phyloP scores from a whole-genome alignment of 176 grass and related monocot species.

The Rhipidocladum racemiflorum region DNA sequence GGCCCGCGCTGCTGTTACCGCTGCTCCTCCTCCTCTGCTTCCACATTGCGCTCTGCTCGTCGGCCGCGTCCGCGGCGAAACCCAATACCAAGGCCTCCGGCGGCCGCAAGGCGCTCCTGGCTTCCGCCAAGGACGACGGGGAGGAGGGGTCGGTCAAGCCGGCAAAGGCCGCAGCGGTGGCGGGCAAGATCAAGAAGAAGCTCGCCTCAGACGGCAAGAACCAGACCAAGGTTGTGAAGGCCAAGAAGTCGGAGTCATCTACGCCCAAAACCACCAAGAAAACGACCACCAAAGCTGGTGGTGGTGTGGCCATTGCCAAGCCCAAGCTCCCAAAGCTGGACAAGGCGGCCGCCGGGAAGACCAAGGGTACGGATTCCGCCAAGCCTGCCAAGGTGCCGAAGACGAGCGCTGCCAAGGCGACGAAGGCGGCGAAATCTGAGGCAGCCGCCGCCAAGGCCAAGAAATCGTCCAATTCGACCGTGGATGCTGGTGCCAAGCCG shows the following conservation, averaged over 20 bases:
- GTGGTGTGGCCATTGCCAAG: slow-evolving; percentile 28
- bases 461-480: slow-evolving; percentile 41
- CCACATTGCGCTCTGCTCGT: slow-evolving; percentile 53
- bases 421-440: slow-evolving; percentile 55
- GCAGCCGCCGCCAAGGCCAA: slow-evolving; percentile 45
- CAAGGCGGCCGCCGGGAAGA: slow-evolving; percentile 27
- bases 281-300: not conserved
- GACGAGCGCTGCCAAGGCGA: slow-evolving; percentile 25
- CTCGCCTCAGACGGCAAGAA: slow-evolving; percentile 50
- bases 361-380: slow-evolving; percentile 31
- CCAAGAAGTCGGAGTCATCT: slow-evolving; percentile 59
- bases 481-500: slow-evolving; percentile 1
- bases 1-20: slow-evolving; percentile 10
- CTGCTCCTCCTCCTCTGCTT: slow-evolving; percentile 56
- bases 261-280: slow-evolving; percentile 25
- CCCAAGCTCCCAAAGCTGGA: slow-evolving; percentile 55
- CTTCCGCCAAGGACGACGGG: not conserved
- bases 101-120: slow-evolving; percentile 41
- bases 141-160: slow-evolving; percentile 16
- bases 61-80: slow-evolving; percentile 21
- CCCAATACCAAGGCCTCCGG: slow-evolving; percentile 38
- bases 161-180: slow-evolving; percentile 4
- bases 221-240: slow-evolving; percentile 61
- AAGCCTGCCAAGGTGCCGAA: slow-evolving; percentile 38
- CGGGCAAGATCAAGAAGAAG: slow-evolving; percentile 50